phyloP scores from a whole-genome alignment of 257 asterid genomes.

The Anisodus acutangulus region DNA sequence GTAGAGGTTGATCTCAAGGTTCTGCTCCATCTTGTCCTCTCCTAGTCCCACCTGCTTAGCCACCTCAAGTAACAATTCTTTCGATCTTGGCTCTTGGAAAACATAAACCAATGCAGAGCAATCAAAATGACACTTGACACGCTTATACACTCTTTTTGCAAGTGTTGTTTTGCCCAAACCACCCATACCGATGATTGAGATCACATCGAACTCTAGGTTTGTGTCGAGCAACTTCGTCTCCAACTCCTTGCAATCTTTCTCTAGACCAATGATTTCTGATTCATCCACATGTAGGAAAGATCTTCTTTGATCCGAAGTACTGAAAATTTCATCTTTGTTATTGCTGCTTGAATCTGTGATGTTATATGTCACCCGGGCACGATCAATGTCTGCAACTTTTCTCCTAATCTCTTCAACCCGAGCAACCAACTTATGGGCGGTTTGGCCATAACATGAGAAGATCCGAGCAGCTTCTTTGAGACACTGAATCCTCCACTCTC shows the following conservation, averaged over 20 bases:
- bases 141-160: constrained; percentile 21
- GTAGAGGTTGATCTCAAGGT: constrained; percentile 24
- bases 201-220: not conserved
- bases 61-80: constrained; percentile 24
- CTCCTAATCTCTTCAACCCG: constrained; percentile 21
- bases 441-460: not conserved
- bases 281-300: constrained; percentile 29
- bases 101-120: constrained; percentile 33
- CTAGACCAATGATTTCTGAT: constrained; percentile 28
- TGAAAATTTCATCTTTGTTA: not conserved
- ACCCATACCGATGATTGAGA: constrained; percentile 30
- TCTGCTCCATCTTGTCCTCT: constrained; percentile 11
- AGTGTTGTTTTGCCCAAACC: constrained; percentile 34
- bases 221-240: constrained; percentile 1
- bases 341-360: constrained; percentile 25
- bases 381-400: not conserved
- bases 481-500: constrained; percentile 6
- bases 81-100: constrained; percentile 26
- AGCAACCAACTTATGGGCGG: constrained; percentile 20
- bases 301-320: constrained; percentile 24
- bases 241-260: constrained; percentile 20
- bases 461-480: constrained; percentile 24
- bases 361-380: constrained; percentile 16
- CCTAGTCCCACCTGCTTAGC: constrained; percentile 39
- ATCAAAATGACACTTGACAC: constrained; percentile 22